Evolutionary conservation across 2,329 filamentous ascomycete genomes (phyloP).

Genomic region (Colletotrichum sp.): DNA sequence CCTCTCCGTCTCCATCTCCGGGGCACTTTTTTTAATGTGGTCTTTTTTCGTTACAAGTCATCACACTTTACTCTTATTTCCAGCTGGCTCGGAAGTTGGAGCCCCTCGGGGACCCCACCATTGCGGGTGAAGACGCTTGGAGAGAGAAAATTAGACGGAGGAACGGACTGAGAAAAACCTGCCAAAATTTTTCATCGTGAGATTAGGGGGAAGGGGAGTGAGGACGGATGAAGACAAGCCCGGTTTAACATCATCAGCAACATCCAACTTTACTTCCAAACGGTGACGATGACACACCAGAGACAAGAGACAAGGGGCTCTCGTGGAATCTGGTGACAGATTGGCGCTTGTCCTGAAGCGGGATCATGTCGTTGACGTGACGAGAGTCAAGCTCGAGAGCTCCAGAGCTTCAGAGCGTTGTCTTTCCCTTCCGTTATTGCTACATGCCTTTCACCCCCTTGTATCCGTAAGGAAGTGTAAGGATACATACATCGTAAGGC

Average conservation of each 20-base stretch:
- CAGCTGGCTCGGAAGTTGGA: neutral
- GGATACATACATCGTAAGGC: neutral
- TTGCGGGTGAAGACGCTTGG: neutral
- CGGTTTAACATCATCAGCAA: neutral
- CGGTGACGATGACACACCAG: neutral
- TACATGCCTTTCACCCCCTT: neutral
- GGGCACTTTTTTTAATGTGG: neutral
- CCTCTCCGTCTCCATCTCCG: neutral
- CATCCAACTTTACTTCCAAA: neutral
- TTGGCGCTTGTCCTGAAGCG: constrained; percentile 1
- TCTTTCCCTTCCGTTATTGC: neutral
- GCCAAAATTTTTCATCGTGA: neutral
- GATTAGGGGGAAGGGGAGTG: neutral
- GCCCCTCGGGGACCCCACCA: constrained; percentile 12
- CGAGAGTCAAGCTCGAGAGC: neutral
- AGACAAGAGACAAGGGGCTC: neutral
- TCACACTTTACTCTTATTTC: neutral
- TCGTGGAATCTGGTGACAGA: neutral
- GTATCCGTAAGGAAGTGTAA: neutral
- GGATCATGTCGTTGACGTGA: neutral
- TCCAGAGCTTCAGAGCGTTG: neutral
- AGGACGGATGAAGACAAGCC: neutral
- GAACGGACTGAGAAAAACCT: neutral
- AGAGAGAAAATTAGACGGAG: neutral
- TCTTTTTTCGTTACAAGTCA: neutral